These are phyloP conservation scores for Cylindrodendrum hubeiense DNA, from an alignment of 2,329 filamentous ascomycete genomes.

Conservation along the genomic window DNA sequence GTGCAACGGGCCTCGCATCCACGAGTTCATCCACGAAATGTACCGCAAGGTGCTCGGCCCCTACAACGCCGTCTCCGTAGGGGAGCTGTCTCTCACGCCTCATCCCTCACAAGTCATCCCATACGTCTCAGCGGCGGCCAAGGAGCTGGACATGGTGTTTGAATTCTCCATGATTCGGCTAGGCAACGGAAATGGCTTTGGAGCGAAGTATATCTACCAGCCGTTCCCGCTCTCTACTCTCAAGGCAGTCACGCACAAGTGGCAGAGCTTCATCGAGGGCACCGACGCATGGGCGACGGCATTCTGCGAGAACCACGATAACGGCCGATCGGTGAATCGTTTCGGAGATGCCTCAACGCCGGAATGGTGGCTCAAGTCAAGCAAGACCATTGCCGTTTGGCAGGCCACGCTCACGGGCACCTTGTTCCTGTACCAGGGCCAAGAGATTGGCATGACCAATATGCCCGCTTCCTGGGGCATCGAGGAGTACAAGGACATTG, in stretches of 20 bases:
- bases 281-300: slow-evolving; percentile 69
- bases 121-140: slow-evolving; percentile 65
- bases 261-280: slow-evolving; percentile 63
- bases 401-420: slow-evolving; percentile 64
- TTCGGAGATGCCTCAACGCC: slow-evolving; percentile 62
- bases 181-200: slow-evolving; percentile 60
- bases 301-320: slow-evolving; percentile 75
- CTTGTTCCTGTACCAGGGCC: slow-evolving; percentile 70
- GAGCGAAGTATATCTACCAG: slow-evolving; percentile 63
- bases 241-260: slow-evolving; percentile 58
- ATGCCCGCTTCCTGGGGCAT: slow-evolving; percentile 63
- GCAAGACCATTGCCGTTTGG: slow-evolving; percentile 66
- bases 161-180: slow-evolving; percentile 69
- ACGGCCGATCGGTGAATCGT: slow-evolving; percentile 67
- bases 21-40: slow-evolving; percentile 73
- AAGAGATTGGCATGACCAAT: slow-evolving; percentile 73
- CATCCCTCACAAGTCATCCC: slow-evolving; percentile 63
- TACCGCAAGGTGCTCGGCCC: slow-evolving; percentile 61
- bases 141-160: slow-evolving; percentile 73
- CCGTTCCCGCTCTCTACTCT: slow-evolving; percentile 59
- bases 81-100: slow-evolving; percentile 70
- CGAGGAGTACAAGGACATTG: slow-evolving; percentile 67
- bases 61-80: slow-evolving; percentile 72
- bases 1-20: slow-evolving; percentile 72
- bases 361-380: slow-evolving; percentile 57